These are phyloP conservation scores for Metschnikowia colocasiae DNA, from an alignment of 805 yeast species.

Conservation along the genomic window DNA sequence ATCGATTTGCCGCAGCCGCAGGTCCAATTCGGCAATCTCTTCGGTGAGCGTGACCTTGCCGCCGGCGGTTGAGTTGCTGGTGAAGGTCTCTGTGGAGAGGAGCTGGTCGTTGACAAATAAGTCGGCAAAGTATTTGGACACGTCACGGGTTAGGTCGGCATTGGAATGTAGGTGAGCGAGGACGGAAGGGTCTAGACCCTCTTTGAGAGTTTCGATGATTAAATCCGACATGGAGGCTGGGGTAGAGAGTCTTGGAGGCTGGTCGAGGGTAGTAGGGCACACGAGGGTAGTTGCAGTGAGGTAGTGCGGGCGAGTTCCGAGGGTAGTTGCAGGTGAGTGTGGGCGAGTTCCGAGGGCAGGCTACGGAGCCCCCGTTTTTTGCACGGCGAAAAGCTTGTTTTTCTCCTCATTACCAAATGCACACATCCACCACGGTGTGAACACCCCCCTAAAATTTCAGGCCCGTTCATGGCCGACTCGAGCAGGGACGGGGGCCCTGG, in stretches of 20 bases:
- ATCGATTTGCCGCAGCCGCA: constrained; percentile 48
- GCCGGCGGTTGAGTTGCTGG: constrained; percentile 32
- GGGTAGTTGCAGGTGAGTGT: too few relatives aligned
- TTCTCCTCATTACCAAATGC: too few relatives aligned
- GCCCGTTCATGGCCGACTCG: too few relatives aligned
- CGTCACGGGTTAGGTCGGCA: constrained; percentile 16
- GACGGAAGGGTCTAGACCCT: constrained; percentile 25
- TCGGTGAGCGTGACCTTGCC: constrained; percentile 45
- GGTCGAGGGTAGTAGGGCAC: background rate
- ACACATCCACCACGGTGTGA: too few relatives aligned
- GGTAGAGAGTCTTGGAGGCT: background rate
- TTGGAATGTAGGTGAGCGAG: constrained; percentile 20
- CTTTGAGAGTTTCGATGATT: constrained; percentile 31
- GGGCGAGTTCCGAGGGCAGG: too few relatives aligned
- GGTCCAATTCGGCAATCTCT: constrained; percentile 72
- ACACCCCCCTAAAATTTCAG: too few relatives aligned
- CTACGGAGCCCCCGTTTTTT: too few relatives aligned
- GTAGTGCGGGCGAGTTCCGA: background rate
- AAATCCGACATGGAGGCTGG: constrained; percentile 26
- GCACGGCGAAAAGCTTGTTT: too few relatives aligned
- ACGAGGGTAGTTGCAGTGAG: background rate
- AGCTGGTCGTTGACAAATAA: constrained; percentile 48
- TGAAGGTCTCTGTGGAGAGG: constrained; percentile 41
- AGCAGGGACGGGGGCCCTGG: background rate
- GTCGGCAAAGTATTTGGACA: constrained; percentile 33